Percentiles rank a stretch among this genome's conserved stretches.
phyloP scores from a whole-genome alignment of 2,329 filamentous ascomycete genomes.

The Dactylonectria estremocensis region DNA sequence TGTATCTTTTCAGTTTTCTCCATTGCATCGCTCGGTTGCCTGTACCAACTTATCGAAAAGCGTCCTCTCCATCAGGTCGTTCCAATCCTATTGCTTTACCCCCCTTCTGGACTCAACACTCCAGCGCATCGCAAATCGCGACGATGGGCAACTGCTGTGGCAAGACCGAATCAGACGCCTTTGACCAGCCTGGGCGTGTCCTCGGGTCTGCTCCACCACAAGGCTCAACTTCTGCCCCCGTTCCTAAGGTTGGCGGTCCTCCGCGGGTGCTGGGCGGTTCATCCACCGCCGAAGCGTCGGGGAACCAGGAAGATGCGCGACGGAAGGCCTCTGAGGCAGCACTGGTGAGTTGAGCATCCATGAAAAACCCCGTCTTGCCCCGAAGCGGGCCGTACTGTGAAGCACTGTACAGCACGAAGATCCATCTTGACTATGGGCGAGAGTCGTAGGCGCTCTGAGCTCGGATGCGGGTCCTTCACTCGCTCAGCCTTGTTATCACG shows the following conservation, averaged over 20 bases:
- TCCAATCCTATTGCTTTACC: background rate
- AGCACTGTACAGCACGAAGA: background rate
- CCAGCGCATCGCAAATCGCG: background rate
- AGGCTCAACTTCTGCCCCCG: slow-evolving; percentile 65
- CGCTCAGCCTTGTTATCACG: background rate
- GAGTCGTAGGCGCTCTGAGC: background rate
- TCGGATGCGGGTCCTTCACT: background rate
- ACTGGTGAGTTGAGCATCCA: slow-evolving; percentile 73
- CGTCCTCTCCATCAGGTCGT: background rate
- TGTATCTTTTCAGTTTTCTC: background rate
- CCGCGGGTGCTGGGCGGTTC: slow-evolving; percentile 75
- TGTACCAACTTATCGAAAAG: background rate
- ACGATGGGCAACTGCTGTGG: slow-evolving; percentile 91
- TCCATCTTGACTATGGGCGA: background rate
- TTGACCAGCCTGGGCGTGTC: slow-evolving; percentile 80
- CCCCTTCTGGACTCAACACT: background rate
- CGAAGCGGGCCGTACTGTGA: background rate
- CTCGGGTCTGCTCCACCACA: slow-evolving; percentile 70
- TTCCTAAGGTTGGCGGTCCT: slow-evolving; percentile 69
- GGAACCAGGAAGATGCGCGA: slow-evolving; percentile 71
- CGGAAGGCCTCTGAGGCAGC: slow-evolving; percentile 85
- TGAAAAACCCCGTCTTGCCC: background rate
- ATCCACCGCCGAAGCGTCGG: slow-evolving; percentile 27
- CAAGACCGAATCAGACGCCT: slow-evolving; percentile 80
- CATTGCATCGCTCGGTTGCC: background rate